Evolutionary conservation across 306 rosid species (phyloP), one percentile per base, ranked within the genome.

Genomic region (Acacia crassicarpa): DNA sequence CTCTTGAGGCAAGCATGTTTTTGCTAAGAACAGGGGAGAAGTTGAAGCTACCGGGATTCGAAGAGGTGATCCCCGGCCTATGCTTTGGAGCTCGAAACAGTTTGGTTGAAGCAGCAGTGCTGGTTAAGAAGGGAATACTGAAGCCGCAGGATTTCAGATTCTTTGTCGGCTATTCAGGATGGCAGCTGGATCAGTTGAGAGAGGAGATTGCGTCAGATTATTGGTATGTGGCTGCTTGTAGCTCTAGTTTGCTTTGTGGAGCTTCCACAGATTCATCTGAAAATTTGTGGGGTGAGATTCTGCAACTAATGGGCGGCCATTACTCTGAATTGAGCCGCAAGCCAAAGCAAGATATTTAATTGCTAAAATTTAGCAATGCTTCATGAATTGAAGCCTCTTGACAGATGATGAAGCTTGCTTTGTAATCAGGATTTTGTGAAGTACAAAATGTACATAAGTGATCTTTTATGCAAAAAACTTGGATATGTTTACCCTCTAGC

Each of bases 121-220:
- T 96, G 61, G 97, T 91, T 77, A 96, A 91, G 88, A 96, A 92
- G 82, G 99, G 99, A 44, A 38, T 86, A 85, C 90, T 94, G 62
- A 91, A 92, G 87, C 90, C 97, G 82, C 93, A 88, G 70, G 97
- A 94, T 88, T 92, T 94, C 84, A 91, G 89, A 87, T 96, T 96
- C 86, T 96, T 94, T 77, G 93, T 91, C 45, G 99, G 99, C 67
- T 96, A 96, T 83, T 97, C 99, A n/a, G 99, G 99, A 84, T 96
- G 99, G 99, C 97, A 94, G 84, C 83, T 89, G 78, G 97, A 96
- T 83, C 99, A 94, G 82, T 76, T 96, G 97, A 82, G 91, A 81
- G 98, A 93, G 80, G 99, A 96, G 90, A 96, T 96, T 51, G 97
- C 92, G 74, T 89, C 97, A 13, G 85, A 96, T 83, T 96, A 92